These are phyloP conservation scores for Fusarium vanettenii DNA, from an alignment of 2,329 filamentous ascomycete species.

Conservation along the genomic window DNA sequence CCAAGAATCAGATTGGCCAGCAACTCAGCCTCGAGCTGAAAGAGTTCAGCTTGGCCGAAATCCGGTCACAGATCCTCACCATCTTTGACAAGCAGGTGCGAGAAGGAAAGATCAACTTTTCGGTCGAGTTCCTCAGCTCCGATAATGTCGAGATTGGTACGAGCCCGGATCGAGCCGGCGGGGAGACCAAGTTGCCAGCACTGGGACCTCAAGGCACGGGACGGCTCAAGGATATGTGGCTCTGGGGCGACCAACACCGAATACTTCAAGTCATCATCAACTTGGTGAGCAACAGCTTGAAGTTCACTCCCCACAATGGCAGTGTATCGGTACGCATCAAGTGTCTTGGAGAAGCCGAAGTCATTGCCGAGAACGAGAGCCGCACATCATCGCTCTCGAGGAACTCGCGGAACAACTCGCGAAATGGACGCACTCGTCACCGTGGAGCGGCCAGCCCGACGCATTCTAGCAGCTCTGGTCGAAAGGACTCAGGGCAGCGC, in stretches of 20 bases:
- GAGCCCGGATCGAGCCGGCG: slow-evolving; percentile 47
- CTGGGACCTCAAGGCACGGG: slow-evolving; percentile 74
- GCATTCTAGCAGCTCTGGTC: slow-evolving; percentile 62
- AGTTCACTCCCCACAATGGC: slow-evolving; percentile 85
- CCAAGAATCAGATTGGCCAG: slow-evolving; percentile 93
- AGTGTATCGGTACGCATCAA: slow-evolving; percentile 81
- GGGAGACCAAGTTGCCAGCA: slow-evolving; percentile 61
- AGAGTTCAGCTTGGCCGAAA: slow-evolving; percentile 86
- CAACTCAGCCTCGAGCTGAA: slow-evolving; percentile 84
- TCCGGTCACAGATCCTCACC: slow-evolving; percentile 82
- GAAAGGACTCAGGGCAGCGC: slow-evolving; percentile 26
- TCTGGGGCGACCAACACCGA: slow-evolving; percentile 93
- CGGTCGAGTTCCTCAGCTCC: slow-evolving; percentile 72
- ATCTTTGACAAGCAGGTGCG: slow-evolving; percentile 93
- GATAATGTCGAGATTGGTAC: slow-evolving; percentile 39
- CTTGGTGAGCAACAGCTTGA: slow-evolving; percentile 89
- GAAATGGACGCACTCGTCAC: slow-evolving; percentile 55
- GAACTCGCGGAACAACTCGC: slow-evolving; percentile 58
- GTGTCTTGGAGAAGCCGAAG: slow-evolving; percentile 72
- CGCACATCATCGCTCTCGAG: slow-evolving; percentile 65
- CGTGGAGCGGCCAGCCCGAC: slow-evolving; percentile 62
- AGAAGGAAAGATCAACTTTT: slow-evolving; percentile 80
- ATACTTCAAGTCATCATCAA: slow-evolving; percentile 96
- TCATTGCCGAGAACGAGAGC: slow-evolving; percentile 56
- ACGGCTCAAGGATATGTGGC: slow-evolving; percentile 82